Conservation (phyloP, 2,329 filamentous ascomycete genomes). For the Cladophialophora exuberans region DNA sequence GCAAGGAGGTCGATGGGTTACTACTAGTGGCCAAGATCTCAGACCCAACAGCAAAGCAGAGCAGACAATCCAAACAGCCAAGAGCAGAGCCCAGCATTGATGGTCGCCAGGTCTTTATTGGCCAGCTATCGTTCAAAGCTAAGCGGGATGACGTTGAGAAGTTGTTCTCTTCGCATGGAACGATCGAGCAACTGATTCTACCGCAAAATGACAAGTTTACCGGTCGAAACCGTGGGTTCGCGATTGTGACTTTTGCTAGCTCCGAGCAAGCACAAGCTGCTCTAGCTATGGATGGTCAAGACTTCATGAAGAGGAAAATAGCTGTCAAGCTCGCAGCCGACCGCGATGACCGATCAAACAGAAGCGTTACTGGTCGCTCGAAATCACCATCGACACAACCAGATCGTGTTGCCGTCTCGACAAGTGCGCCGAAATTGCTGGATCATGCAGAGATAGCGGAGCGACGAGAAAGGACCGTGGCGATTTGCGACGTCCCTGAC, state of each 20-base stretch:
- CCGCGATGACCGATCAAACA: constrained; percentile 43
- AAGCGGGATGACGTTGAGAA: constrained; percentile 71
- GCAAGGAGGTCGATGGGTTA: constrained; percentile 66
- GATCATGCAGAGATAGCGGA: constrained; percentile 42
- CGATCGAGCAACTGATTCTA: constrained; percentile 71
- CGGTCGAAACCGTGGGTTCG: constrained; percentile 68
- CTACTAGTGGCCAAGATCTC: constrained; percentile 80
- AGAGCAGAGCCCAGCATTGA: constrained; percentile 86
- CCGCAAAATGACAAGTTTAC: constrained; percentile 69
- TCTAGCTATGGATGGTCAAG: constrained; percentile 69
- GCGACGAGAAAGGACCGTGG: constrained; percentile 70
- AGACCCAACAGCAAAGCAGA: constrained; percentile 76
- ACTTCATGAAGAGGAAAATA: constrained; percentile 69
- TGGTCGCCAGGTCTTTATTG: constrained; percentile 81
- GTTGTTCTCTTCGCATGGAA: constrained; percentile 75
- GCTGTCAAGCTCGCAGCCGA: constrained; percentile 62
- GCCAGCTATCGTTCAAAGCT: constrained; percentile 65
- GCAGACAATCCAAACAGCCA: too few species aligned
- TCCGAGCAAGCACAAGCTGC: constrained; percentile 52
- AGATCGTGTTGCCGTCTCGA: constrained; percentile 32
- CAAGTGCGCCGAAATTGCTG: constrained; percentile 30
- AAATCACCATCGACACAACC: constrained; percentile 20
- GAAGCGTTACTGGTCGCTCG: constrained; percentile 25
- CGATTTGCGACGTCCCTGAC: constrained; percentile 83
- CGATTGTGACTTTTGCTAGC: constrained; percentile 75